Evolutionary conservation across 2,329 filamentous ascomycete species (phyloP), one percentile per base, ranked within the genome.

Genomic region (Hawksworthiomyces lignivorus): DNA sequence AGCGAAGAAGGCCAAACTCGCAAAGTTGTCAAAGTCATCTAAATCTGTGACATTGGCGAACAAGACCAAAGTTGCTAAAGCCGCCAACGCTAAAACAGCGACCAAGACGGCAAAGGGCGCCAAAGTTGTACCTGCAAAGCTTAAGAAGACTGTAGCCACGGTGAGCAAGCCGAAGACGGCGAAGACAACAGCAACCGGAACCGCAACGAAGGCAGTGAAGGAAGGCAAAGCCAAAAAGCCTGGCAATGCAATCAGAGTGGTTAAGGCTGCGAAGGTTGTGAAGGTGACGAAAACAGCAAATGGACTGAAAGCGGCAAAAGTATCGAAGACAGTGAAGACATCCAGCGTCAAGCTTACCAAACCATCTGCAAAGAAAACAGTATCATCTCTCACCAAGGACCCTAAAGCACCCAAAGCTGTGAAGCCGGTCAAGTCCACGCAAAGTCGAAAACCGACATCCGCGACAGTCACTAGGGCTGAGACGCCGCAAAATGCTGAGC

Each of bases 241-340:
- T 5, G 65, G 69, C 36, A 80, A 80, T 62, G 64, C 56, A 73
- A 4, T 69, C 64, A 0, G 65, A 66, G 17, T 22, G 1, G 26
- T n/a, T 2, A 40, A 41, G 42, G 28, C 32, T 3, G 11, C 27
- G 7, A 61, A 62, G 45, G 54, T 54, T 7, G 55, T 54, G 5
- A 67, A 64, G 48, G 53, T 51, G 1, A 58, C 60, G 5, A 68
- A 63, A 19, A 39, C 40, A 5, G 30, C 37, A 5, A 45, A 39
- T 22, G 36, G 35, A 10, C 17, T 39, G n/a, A 43, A 44, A 28
- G 44, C 40, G 7, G 29, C 37, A 28, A 49, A 45, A 29, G 14
- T 19, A 1, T 18, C 39, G 8, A 29, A 5, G 18, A 30, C n/a
- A 31, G 27, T 12, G 15, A 32, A 41, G 32, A 17, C 11, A 7